Conservation (phyloP, 2,329 filamentous ascomycete genomes). For the Scytalidium sp. region DNA sequence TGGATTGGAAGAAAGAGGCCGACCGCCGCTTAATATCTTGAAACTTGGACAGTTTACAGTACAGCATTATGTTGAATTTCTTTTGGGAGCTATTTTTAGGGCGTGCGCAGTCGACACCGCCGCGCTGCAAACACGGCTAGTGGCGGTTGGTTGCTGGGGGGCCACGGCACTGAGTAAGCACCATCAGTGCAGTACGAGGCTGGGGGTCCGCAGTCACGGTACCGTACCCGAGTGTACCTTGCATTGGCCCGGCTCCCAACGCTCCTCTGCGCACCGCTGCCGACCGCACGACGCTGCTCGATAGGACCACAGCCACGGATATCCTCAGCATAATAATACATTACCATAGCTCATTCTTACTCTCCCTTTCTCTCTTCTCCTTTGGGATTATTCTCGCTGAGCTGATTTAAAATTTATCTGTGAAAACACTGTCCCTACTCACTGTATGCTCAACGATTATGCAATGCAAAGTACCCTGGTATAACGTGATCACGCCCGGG, state of each 20-base stretch:
- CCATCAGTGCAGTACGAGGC: not conserved
- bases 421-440: no score
- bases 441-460: no score
- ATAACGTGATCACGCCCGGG: no score
- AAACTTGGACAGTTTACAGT: not conserved
- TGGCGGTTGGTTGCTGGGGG: not conserved
- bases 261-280: not conserved
- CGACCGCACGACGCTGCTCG: not conserved
- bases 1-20: not conserved
- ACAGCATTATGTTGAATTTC: no score
- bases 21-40: not conserved
- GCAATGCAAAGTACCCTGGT: no score
- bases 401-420: no score
- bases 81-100: not conserved
- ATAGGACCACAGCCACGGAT: no score
- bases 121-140: no score
- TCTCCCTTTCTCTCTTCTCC: no score
- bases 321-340: no score
- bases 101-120: not conserved
- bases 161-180: not conserved
- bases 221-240: not conserved
- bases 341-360: not conserved
- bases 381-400: no score
- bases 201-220: no score
- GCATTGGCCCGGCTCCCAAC: not conserved